Evolutionary conservation across 2,329 filamentous ascomycete species (phyloP), one percentile per base, ranked within the genome.

Genomic region (Cryphonectria carpinicola): DNA sequence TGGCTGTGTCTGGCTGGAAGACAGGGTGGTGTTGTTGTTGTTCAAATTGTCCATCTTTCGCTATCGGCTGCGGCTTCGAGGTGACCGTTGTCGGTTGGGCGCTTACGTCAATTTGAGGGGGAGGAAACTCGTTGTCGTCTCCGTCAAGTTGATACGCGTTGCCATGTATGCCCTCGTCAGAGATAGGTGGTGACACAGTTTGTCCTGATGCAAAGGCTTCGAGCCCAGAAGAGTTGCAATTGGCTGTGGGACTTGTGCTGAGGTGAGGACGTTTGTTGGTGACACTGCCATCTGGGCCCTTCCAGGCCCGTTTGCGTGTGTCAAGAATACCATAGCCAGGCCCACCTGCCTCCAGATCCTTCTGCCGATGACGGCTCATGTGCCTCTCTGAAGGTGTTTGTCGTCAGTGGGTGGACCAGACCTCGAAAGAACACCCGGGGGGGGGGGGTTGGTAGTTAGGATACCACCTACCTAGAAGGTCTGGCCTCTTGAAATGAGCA

Each of bases 1-100:
- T 88, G 41, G 88, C 88, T 76, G 88, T 90, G 75, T 90, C 88
- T 61, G 88, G 84, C 70, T 86, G 85, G 74, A 90, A 89, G 46
- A 86, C 83, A 66, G 89, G 85, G 66, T 87, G 85, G 74, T 85
- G 86, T 43, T 72, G 22, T 32, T 32, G 32, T 32, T 32, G 32
- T 32, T 32, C 32, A 80, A 78, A 25, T 79, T 76, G 78, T 79
- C 76, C 43, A 70, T 72, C 61, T 35, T 74, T 78, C 74, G 72
- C 74, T 52, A 72, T 77, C 74, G 64, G 73, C 61, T 70, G 74
- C n/a, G 61, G 13, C 22, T 52, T 41, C 41, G 32, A 32, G 32
- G 49, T 10, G 11, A 35, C 58, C 10, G 67, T 17, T n/a, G 60
- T 62, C 46, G 70, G 65, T 37, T 63, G 64, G 10, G 58, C n/a